Evolutionary conservation across 1,139 yeast species (phyloP).

Genomic region (Keqinozyma sinolaborantium): DNA sequence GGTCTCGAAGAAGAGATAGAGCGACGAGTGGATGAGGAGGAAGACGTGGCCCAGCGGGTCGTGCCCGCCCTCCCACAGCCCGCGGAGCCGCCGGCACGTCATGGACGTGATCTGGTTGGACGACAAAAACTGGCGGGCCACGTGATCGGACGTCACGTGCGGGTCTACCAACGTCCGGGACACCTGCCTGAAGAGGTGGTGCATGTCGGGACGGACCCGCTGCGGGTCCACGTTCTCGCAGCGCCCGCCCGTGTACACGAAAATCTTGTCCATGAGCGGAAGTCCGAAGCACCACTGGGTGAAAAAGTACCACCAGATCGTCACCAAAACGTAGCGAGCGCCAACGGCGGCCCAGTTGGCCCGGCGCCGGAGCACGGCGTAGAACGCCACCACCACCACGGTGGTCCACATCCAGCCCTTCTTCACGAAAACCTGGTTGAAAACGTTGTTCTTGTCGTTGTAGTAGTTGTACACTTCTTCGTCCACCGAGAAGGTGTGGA

Average conservation of each 20-base stretch:
- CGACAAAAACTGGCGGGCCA: slow-evolving; percentile 14
- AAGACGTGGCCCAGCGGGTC: slow-evolving; percentile 97
- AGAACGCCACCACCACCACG: slow-evolving; percentile 24
- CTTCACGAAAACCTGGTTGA: slow-evolving; percentile 77
- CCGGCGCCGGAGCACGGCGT: slow-evolving; percentile 9
- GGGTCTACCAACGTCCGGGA: too few relatives aligned
- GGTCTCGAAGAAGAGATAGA: slow-evolving; percentile 68
- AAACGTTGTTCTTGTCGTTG: slow-evolving; percentile 58
- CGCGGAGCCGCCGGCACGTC: slow-evolving; percentile 59
- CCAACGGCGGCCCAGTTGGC: slow-evolving; percentile 19
- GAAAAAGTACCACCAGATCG: slow-evolving; percentile 78
- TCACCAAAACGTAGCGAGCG: slow-evolving; percentile 47
- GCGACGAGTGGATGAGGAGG: slow-evolving; percentile 66
- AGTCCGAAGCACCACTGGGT: slow-evolving; percentile 87
- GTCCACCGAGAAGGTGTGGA: slow-evolving; percentile 29
- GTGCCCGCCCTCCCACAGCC: slow-evolving; percentile 88
- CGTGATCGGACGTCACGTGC: slow-evolving; percentile 7
- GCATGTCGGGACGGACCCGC: slow-evolving; percentile 3
- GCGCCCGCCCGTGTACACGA: slow-evolving; percentile 76
- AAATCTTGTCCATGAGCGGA: slow-evolving; percentile 87
- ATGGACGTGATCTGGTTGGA: slow-evolving; percentile 36
- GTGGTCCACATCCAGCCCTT: slow-evolving; percentile 95
- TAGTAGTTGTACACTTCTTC: slow-evolving; percentile 52
- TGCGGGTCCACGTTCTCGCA: slow-evolving; percentile 38
- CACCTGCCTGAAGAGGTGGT: slow-evolving; percentile 6